Evolutionary conservation across 768 basidiomycete species (phyloP), one percentile per base, ranked within the genome.

Genomic region (Auriscalpium orientale): DNA sequence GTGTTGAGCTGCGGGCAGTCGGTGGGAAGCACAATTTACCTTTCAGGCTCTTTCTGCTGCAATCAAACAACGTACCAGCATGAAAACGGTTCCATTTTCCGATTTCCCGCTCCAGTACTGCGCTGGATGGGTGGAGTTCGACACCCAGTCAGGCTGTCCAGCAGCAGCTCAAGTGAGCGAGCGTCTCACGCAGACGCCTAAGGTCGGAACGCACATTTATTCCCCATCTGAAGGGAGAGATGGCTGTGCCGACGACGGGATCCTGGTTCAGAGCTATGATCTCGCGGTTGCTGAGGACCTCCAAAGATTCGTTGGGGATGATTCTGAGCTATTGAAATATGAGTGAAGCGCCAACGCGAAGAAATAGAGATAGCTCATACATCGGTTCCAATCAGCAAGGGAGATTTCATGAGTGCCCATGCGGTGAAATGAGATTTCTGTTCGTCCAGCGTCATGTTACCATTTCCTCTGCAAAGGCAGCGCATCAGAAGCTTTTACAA

Each of bases 211-310:
- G 54, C 58, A 86, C 84, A 60, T 84, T 83, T 56, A 83, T 66
- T 4, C 83, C 83, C 83, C 83, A 85, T 58, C 82, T 70, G 74
- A 87, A 87, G 4, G 85, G 85, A 11, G 82, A 78, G 53, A 86
- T 76, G 54, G 77, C 77, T n/a, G 77, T 78, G 4, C 85, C 85
- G 21, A 81, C 70, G 2, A 80, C 79, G 0, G 82, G 74, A 61
- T 87, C 85, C 62, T 87, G 85, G 66, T 84, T 83, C 57, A 87
- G 84, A 7, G 81, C 84, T 11, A 87, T 70, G 37, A 87, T 79
- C 64, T 87, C 85, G 38, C 63, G 72, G 67, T 86, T 87, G 57
- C 70, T 82, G 38, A 86, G 71, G 58, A 87, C 82, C 10, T 72
- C 74, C 7, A 86, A 68, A 21, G 74, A 75, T 11, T 80, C 74